Conservation (phyloP, 352 stramenopile species). For the Achlya hypogyna region DNA sequence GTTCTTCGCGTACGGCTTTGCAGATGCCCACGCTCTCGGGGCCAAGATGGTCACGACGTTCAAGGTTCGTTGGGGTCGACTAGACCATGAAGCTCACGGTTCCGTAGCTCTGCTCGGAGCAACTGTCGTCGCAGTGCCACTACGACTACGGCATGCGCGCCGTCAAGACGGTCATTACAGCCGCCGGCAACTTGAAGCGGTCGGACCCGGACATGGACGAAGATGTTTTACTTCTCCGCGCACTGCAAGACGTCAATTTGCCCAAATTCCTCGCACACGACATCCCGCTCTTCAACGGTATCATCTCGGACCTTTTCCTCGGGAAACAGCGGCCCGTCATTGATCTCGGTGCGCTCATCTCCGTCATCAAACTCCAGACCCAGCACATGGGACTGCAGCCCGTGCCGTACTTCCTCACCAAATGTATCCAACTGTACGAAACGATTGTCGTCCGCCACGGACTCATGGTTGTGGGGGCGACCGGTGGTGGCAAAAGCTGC, state of each 20-base stretch:
- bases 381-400: slow-evolving; percentile 76
- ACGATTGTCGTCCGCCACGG: slow-evolving; percentile 91
- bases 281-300: slow-evolving; percentile 93
- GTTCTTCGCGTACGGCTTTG: slow-evolving; percentile 85
- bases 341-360: slow-evolving; percentile 79
- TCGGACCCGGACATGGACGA: slow-evolving; percentile 89
- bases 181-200: slow-evolving; percentile 85
- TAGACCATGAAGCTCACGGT: no score
- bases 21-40: slow-evolving; percentile 37
- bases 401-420: slow-evolving; percentile 88
- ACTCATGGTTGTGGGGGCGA: slow-evolving; percentile 93
- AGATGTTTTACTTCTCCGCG: slow-evolving; percentile 87
- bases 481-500: slow-evolving; percentile 83
- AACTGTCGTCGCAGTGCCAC: slow-evolving; percentile 83
- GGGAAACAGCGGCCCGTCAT: slow-evolving; percentile 81
- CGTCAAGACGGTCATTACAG: slow-evolving; percentile 85
- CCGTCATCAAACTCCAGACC: slow-evolving; percentile 85
- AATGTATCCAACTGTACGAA: slow-evolving; percentile 93
- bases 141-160: slow-evolving; percentile 89
- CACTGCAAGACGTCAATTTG: slow-evolving; percentile 93
- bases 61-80: slow-evolving; percentile 28
- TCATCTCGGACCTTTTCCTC: slow-evolving; percentile 93
- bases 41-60: slow-evolving; percentile 86
- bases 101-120: slow-evolving; percentile 69
- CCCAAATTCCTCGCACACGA: slow-evolving; percentile 93